Conservation (phyloP, 352 stramenopile genomes). For the Aphanomyces astaci region DNA sequence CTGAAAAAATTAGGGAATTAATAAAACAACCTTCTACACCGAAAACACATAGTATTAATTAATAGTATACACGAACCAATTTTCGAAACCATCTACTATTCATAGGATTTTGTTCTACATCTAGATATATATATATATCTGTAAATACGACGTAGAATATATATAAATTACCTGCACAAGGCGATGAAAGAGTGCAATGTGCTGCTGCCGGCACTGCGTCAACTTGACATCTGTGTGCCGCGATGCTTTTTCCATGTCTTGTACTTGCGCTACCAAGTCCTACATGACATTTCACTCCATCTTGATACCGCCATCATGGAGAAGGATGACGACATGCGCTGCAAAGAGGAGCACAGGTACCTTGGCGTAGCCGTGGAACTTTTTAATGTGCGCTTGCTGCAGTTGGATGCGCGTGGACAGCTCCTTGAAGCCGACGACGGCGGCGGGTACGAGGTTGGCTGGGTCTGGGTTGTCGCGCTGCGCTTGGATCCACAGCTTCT, state of each 20-base stretch:
- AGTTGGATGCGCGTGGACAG: slow-evolving; percentile 76
- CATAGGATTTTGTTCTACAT: no score
- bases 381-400: slow-evolving; percentile 69
- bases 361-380: slow-evolving; percentile 74
- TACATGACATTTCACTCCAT: neutral
- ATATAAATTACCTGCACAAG: slow-evolving; percentile 51
- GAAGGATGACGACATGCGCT: no score
- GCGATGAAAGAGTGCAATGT: slow-evolving; percentile 75
- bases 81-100: no score
- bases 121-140: neutral
- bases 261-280: slow-evolving; percentile 60
- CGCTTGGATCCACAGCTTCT: slow-evolving; percentile 76
- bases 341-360: neutral
- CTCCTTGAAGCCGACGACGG: slow-evolving; percentile 70
- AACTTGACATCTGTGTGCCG: slow-evolving; percentile 77
- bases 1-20: no score
- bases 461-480: slow-evolving; percentile 83
- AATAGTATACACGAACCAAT: no score
- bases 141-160: neutral
- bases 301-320: neutral
- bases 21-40: no score
- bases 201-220: slow-evolving; percentile 74
- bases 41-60: no score
- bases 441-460: slow-evolving; percentile 62
- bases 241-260: slow-evolving; percentile 75